Base-by-base conservation (phyloP, 495 filamentous ascomycete species). In the Neurospora tetraspora region DNA sequence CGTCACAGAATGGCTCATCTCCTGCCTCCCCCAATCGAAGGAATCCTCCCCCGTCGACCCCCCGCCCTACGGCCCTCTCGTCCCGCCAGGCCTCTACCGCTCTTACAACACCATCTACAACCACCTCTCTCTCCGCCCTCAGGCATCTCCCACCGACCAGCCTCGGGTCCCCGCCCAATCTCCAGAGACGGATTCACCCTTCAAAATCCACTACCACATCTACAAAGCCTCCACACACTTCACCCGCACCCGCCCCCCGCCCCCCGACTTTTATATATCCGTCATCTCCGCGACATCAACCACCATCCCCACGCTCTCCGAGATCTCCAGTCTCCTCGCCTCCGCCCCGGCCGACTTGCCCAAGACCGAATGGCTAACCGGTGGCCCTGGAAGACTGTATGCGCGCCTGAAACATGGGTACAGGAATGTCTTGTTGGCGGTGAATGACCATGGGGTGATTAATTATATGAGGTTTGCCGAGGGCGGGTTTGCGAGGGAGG, bases 391-490 rank as follows among this genome's bases (percentile, higher is more conserved):
- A 0, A 76, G 79, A 34, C 69, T 85, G 69, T 94, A 93, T 74
- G 83, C 85, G 73, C 86, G 91, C n/a, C 80, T 98, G 73, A 94
- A 92, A 77, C 89, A 97, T 71, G 96, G 93, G 14, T 91, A 92
- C 78, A 86, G 94, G 73, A 94, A 92, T 79, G 93, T 94, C 8
- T 83, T 97, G 69, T 76, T 99, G 20, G 96, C 94, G 0, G 88
- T 98, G 6, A 93, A 97, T 10, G 96, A 98, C 77, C 86, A 93
- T 71, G 96, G 96, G 0, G 85, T 99, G 38, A 91, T 94, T 39
- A 98, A 94, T 78, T 99, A 93, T 79, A 81, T 97, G 69, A 86
- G 92, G 42, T 82, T 97, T 70, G 89, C 85, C 9, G 94, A 98
- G 82, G 90, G 89, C 12, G 91, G 88, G 14, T 97, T 98, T 81